Base-by-base conservation (phyloP, 805 yeast species). In the Kluyveromyces starmeri region DNA sequence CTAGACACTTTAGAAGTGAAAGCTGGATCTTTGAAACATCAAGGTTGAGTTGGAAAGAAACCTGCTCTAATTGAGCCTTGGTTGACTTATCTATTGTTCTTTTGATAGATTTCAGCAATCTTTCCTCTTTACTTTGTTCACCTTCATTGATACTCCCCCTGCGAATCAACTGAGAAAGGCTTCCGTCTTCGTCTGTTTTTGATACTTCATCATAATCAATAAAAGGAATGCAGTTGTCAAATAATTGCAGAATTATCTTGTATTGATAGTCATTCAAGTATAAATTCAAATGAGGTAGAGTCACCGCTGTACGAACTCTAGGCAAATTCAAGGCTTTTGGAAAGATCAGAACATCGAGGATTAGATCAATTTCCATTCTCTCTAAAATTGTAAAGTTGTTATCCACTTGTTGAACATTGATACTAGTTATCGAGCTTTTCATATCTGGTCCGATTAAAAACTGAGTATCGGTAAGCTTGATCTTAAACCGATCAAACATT, bases 221-320 rank as follows among this genome's bases (percentile, higher is more conserved):
- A 19, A 51, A 48, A 2, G 96, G 96, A 8, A 85, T 66, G 14
- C 79, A 73, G 7, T 65, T 70, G 32, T 80, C 81, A 21, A 89
- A 62, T 28, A 89, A 61, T 38, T 77, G 75, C 89, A 92, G 78
- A 48, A 92, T 64, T 1, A 85, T 75, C 55, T 85, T 83, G 60
- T 94, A 94, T 53, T 94, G 96, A 48, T 77, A 81, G 53, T 92
- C 97, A 46, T 83, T 83, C 49, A 92, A 54, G 20, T 82, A 70
- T 4, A 92, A 75, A 20, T 68, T 67, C 41, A 94, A 68, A 20
- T 62, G 62, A 0, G 96, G 94, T 10, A 92, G 70, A 39, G 75
- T 75, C 10, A 92, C 96, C 20, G 83, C 74, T 2, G 88, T 65
- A 50, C 72, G 76, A 42, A 85, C 64, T 43, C 71, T 72, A 0